Evolutionary conservation across 441 rosid species (phyloP).

Genomic region (Biscutella laevigata): DNA sequence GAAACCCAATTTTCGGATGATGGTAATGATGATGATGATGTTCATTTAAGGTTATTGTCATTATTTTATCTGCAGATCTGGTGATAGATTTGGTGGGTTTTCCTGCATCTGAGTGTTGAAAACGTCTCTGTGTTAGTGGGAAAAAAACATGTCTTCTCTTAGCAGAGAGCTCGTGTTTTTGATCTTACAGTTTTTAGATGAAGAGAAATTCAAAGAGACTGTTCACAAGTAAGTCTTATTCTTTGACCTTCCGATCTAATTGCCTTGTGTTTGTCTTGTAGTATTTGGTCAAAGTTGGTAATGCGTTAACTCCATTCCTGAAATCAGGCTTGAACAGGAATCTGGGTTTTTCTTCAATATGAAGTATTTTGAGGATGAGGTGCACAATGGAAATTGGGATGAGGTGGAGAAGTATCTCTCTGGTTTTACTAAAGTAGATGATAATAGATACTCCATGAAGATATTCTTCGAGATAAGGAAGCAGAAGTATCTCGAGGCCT

Average conservation of each 20-base stretch:
- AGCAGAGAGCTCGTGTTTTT: conserved; percentile 97
- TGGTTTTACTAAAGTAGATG: conserved; percentile 97
- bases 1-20: conserved; percentile 23
- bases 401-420: conserved; percentile 95
- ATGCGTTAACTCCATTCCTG: conserved; percentile 4
- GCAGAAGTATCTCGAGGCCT: conserved; percentile 97
- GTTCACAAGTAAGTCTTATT: conserved; percentile 66
- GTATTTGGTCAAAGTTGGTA: no score
- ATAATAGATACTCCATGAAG: conserved; percentile 96
- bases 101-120: conserved; percentile 27
- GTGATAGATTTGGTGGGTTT: conserved; percentile 26
- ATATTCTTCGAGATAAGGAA: conserved; percentile 97
- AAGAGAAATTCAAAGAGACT: conserved; percentile 97
- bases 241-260: neutral
- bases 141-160: conserved; percentile 72
- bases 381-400: conserved; percentile 89
- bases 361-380: conserved; percentile 98
- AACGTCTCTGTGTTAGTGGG: conserved; percentile 27
- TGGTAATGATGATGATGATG: no score
- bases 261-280: neutral
- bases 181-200: conserved; percentile 96
- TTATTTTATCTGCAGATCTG: conserved; percentile 50
- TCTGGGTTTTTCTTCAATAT: conserved; percentile 97
- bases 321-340: conserved; percentile 91
- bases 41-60: conserved; percentile 3